A percentile compares a stretch with the other conserved stretches of the same genome.
Evolutionary conservation across 2,329 filamentous ascomycete genomes (phyloP).

Genomic region (Berkeleyomyces rouxiae): DNA sequence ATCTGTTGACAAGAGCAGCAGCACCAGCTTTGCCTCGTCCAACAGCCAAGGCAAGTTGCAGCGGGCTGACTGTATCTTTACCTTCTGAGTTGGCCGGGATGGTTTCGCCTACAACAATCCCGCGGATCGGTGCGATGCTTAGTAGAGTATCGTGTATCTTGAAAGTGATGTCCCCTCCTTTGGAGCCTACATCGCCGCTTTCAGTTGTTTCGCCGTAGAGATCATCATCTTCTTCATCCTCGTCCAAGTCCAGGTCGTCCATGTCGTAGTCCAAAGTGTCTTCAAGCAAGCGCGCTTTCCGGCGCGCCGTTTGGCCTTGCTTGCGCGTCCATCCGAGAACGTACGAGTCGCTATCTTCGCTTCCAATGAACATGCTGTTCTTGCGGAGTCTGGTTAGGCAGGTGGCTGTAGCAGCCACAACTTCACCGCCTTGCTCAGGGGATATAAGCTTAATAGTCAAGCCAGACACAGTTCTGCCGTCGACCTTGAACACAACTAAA

Average conservation of each 20-base stretch:
- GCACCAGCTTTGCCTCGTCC: constrained; percentile 51
- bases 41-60: constrained; percentile 42
- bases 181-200: constrained; percentile 19
- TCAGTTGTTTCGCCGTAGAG: constrained; percentile 30
- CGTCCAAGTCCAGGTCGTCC: constrained; percentile 31
- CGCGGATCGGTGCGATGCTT: constrained; percentile 65
- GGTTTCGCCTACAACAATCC: constrained; percentile 50
- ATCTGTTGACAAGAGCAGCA: constrained; percentile 59
- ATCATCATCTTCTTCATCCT: constrained; percentile 47
- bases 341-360: constrained; percentile 64
- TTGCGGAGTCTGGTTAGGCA: constrained; percentile 53
- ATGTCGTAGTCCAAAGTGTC: constrained; percentile 31
- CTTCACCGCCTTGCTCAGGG: constrained; percentile 41
- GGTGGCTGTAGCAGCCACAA: constrained; percentile 47
- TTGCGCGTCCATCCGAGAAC: constrained; percentile 66
- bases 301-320: constrained; percentile 41
- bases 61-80: constrained; percentile 15
- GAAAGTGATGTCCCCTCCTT: constrained; percentile 53
- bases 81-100: constrained; percentile 33
- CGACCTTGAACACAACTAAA: constrained; percentile 66
- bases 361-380: constrained; percentile 66
- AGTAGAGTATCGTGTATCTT: constrained; percentile 59
- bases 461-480: constrained; percentile 81
- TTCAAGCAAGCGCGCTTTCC: constrained; percentile 43
- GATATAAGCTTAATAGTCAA: constrained; percentile 54